phyloP scores from a whole-genome alignment of 2,329 filamentous ascomycete species.

The Alternaria metachromatica region DNA sequence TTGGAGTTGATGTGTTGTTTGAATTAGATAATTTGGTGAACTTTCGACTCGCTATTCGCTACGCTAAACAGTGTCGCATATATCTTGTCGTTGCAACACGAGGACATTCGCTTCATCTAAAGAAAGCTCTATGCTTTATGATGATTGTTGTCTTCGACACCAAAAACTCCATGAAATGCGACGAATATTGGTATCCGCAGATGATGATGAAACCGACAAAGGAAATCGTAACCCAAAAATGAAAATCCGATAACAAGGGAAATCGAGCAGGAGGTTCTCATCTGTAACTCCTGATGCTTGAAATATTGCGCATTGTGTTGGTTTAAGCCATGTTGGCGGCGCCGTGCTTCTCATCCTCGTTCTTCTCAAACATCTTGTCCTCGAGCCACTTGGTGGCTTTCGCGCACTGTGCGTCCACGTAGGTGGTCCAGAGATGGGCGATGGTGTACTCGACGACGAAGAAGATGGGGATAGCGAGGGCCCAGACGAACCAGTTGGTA shows the following conservation, averaged over 20 bases:
- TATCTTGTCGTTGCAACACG: not conserved
- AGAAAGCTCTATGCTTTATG: conserved; percentile 2
- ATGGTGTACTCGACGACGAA: conserved; percentile 56
- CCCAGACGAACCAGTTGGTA: conserved; percentile 47
- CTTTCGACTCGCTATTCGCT: not conserved
- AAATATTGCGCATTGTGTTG: not conserved
- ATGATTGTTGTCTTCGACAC: not conserved
- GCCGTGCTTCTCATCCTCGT: conserved; percentile 49
- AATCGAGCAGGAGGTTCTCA: conserved; percentile 13
- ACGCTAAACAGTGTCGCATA: conserved; percentile 1
- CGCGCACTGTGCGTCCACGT: conserved; percentile 60
- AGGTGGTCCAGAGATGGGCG: conserved; percentile 60
- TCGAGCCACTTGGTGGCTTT: conserved; percentile 57
- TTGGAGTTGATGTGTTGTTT: not conserved
- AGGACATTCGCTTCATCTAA: conserved; percentile 1
- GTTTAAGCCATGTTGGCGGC: conserved; percentile 33
- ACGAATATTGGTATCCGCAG: conserved; percentile 10
- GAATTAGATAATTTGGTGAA: conserved; percentile 6
- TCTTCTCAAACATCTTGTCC: conserved; percentile 55
- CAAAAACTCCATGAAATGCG: conserved; percentile 12
- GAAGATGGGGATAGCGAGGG: conserved; percentile 56
- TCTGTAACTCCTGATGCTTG: conserved; percentile 6
- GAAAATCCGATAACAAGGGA: not conserved
- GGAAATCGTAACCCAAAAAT: conserved; percentile 7
- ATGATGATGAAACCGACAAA: conserved; percentile 2